Conservation (phyloP, 2,329 filamentous ascomycete genomes). For the Cordyceps fumosorosea region DNA sequence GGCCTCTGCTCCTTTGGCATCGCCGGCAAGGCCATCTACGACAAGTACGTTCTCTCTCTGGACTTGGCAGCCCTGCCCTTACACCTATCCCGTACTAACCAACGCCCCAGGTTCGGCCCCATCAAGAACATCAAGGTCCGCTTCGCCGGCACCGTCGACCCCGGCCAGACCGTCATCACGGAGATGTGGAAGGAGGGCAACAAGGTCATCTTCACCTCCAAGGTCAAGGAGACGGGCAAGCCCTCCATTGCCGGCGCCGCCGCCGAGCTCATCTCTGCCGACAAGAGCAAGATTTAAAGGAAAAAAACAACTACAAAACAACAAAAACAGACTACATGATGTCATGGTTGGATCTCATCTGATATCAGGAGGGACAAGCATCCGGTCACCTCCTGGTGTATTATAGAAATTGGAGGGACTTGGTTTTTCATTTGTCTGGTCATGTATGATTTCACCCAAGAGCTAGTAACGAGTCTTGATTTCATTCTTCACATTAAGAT, state of each 20-base stretch:
- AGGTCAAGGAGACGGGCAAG: constrained; percentile 90
- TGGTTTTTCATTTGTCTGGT: constrained; percentile 4
- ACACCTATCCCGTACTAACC: constrained; percentile 2
- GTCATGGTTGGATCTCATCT: neutral
- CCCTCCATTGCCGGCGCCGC: constrained; percentile 75
- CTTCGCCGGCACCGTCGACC: constrained; percentile 79
- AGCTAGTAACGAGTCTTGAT: constrained; percentile 6
- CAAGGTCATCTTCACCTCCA: constrained; percentile 76
- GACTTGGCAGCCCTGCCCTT: too few species aligned
- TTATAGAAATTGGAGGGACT: neutral
- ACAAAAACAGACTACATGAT: constrained; percentile 2
- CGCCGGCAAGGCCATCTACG: constrained; percentile 81
- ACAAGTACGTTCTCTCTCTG: constrained; percentile 36
- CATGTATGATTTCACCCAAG: neutral
- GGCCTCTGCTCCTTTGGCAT: constrained; percentile 95
- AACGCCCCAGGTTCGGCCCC: constrained; percentile 51
- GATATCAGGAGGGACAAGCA: neutral
- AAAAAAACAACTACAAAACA: neutral
- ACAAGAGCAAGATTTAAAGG: constrained; percentile 24
- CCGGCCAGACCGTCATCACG: constrained; percentile 82
- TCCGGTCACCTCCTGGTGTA: neutral
- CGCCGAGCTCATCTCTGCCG: constrained; percentile 56
- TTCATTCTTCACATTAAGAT: neutral
- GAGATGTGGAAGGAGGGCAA: constrained; percentile 91
- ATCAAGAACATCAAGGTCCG: constrained; percentile 91